Evolutionary conservation across 2,329 filamentous ascomycete species (phyloP), one percentile per base, ranked within the genome.

Genomic region (Leptographium radiaticola): DNA sequence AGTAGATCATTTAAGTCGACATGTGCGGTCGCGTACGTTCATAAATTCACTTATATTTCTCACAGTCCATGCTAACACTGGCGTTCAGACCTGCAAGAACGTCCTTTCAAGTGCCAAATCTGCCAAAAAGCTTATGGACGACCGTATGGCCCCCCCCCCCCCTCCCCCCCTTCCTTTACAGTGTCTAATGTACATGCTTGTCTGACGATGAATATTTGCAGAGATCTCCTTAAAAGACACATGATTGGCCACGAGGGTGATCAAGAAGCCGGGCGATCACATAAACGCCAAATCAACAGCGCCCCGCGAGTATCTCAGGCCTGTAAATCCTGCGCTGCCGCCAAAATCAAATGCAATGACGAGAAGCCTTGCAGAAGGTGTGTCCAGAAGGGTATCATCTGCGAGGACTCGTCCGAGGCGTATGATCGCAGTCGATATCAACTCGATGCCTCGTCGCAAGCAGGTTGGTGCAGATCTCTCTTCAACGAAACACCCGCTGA

Each of bases 311-410:
- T 79, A 12, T 74, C 71, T 11, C 74, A 77, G 58, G 76, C 76
- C 15, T 79, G 76, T 58, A 70, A 70, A 30, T 65, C 72, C 11
- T 79, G 76, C 57, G 75, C 76, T 4, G 62, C 69, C 18, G 75
- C 76, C 12, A 68, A 76, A 20, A 74, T 79, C 46, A 79, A 78
- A 59, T 79, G 76, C 56, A 75, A 77, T 56, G 76, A 79, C 54
- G 61, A 67, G 25, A 79, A 79, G 63, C 76, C 76, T 36, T 79
- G 76, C 60, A 70, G 70, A 18, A 70, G 75, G 34, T 79, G 76
- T 58, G 66, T 71, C 51, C 71, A 66, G 53, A 70, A 75, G 33
- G 71, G 72, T 45, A 57, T 78, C 52, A 62, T 59, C 15, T 79
- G 76, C 63, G 71, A 72, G 53, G 69, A 52, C 45, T 31, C 25